Conservation (phyloP, 352 stramenopile species). For the Blastocystis sp. region DNA sequence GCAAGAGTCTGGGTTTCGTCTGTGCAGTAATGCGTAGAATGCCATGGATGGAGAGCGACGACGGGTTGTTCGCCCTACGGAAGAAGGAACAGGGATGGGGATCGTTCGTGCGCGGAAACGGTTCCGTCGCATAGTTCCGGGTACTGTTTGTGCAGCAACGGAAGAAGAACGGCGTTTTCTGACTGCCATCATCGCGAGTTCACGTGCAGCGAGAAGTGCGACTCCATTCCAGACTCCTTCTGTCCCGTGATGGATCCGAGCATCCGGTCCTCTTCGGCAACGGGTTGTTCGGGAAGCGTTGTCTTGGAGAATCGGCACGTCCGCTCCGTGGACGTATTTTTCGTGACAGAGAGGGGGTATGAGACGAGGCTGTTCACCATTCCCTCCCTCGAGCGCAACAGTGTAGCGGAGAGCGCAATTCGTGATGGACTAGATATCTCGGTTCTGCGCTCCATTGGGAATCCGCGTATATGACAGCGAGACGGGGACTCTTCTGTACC, state of each 20-base stretch:
- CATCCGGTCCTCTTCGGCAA: conserved; percentile 19
- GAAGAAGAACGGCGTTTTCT: conserved; percentile 46
- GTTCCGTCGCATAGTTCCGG: conserved; percentile 9
- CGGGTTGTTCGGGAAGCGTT: conserved; percentile 19
- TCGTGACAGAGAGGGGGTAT: background rate
- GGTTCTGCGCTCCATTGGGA: conserved; percentile 10
- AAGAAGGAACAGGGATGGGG: background rate
- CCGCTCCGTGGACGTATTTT: background rate
- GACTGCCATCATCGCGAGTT: conserved; percentile 44
- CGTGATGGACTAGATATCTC: background rate
- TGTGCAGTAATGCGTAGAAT: background rate
- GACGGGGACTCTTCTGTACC: background rate
- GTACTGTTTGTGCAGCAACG: conserved; percentile 35
- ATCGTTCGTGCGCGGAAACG: conserved; percentile 4
- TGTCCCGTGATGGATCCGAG: conserved; percentile 1
- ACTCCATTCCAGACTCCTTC: background rate
- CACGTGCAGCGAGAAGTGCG: conserved; percentile 19
- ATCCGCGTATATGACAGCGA: conserved; percentile 15
- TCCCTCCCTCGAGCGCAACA: background rate
- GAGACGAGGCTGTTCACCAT: conserved; percentile 1
- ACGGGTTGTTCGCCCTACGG: conserved; percentile 44
- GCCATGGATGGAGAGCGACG: conserved; percentile 58
- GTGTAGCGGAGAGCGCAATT: background rate
- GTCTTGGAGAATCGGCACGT: background rate
- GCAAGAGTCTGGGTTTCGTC: background rate